Conservation (phyloP, 2,329 filamentous ascomycete genomes). For the Ascochyta rabiei region DNA sequence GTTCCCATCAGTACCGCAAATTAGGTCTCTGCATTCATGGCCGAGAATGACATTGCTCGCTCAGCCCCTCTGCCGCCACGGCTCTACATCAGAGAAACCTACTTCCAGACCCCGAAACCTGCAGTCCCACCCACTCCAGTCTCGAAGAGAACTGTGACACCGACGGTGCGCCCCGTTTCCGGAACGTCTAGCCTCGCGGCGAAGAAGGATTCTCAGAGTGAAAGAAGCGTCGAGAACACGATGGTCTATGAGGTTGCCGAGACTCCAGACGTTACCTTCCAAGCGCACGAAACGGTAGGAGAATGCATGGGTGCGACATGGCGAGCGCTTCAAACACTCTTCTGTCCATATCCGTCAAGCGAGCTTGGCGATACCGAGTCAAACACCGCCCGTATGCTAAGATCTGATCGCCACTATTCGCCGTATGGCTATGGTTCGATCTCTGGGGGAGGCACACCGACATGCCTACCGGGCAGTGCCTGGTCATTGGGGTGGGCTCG, state of each 20-base stretch:
- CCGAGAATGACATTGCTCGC: neutral
- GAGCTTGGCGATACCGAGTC: neutral
- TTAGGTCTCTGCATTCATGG: neutral
- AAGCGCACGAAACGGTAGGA: neutral
- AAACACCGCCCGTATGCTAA: neutral
- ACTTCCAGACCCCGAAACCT: neutral
- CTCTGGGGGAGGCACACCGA: neutral
- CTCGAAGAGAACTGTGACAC: neutral
- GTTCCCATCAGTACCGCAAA: neutral
- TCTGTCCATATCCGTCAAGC: neutral
- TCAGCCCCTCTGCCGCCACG: neutral
- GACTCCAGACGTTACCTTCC: neutral
- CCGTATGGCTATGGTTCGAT: neutral
- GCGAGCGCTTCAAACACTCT: neutral
- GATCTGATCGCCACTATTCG: neutral
- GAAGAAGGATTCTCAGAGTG: neutral
- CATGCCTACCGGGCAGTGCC: neutral
- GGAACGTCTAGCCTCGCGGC: neutral
- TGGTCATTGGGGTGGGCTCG: neutral
- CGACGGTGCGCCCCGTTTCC: neutral
- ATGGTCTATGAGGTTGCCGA: neutral
- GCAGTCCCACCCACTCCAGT: neutral
- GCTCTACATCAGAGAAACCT: neutral
- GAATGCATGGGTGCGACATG: neutral
- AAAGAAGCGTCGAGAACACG: neutral